Percentiles rank a stretch among this genome's conserved stretches.
Evolutionary conservation across 2,329 filamentous ascomycete species (phyloP).

Genomic region (Pseudocercospora eumusae): DNA sequence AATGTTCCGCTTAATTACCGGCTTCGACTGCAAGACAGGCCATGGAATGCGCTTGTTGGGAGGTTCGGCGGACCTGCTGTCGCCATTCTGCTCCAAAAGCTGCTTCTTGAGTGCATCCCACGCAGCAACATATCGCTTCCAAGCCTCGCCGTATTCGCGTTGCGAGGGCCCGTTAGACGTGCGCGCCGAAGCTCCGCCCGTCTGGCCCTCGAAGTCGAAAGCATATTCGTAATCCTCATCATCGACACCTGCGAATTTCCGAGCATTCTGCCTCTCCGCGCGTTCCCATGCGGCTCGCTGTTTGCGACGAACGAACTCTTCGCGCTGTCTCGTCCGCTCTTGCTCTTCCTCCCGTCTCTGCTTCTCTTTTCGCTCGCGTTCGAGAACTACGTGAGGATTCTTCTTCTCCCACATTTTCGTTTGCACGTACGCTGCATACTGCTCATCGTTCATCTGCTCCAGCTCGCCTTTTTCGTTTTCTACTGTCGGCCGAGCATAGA

Average conservation of each 20-base stretch:
- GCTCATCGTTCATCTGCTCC: constrained; percentile 87
- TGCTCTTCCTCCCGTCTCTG: constrained; percentile 52
- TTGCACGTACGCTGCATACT: constrained; percentile 84
- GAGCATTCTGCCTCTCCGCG: constrained; percentile 40
- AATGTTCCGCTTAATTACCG: constrained; percentile 61
- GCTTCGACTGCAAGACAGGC: constrained; percentile 67
- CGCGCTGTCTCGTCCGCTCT: constrained; percentile 35
- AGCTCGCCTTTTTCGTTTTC: constrained; percentile 59
- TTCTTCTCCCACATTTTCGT: constrained; percentile 95
- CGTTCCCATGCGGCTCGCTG: constrained; percentile 40
- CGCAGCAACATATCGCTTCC: constrained; percentile 34
- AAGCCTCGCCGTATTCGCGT: constrained; percentile 34
- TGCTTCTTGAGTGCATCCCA: constrained; percentile 38
- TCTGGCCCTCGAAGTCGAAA: constrained; percentile 26
- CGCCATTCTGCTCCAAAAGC: constrained; percentile 15
- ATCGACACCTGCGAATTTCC: constrained; percentile 40
- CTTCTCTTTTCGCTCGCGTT: constrained; percentile 64
- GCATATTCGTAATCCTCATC: constrained; percentile 52
- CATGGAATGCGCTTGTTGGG: constrained; percentile 59
- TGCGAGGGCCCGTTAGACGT: constrained; percentile 10
- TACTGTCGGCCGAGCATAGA: constrained; percentile 69
- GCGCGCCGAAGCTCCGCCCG: constrained; percentile 16
- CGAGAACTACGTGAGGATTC: constrained; percentile 78
- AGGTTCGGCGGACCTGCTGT: constrained; percentile 25
- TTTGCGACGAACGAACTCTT: constrained; percentile 48